Evolutionary conservation across 1,284 basidiomycete genomes (phyloP).

Genomic region (Naganishia cerealis): DNA sequence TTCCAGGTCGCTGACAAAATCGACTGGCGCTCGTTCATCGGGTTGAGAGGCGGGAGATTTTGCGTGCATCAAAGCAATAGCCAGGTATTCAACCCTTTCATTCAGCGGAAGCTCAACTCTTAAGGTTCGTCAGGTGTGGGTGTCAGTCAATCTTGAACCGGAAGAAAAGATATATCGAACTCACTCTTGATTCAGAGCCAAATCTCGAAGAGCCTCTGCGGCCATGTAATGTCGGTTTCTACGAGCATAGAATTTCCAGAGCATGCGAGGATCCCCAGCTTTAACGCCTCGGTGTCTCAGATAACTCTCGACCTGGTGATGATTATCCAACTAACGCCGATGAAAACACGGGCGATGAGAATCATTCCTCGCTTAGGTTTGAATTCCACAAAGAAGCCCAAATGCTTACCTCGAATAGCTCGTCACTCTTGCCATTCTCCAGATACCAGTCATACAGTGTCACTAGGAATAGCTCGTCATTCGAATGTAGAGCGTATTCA

Average conservation of each 20-base stretch:
- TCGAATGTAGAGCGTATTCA: conserved; percentile 69
- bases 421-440: conserved; percentile 72
- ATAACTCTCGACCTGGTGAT: conserved; percentile 78
- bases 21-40: conserved; percentile 76
- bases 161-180: conserved; percentile 42
- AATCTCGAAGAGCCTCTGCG: conserved; percentile 77
- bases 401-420: conserved; percentile 75
- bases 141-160: background rate
- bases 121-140: conserved; percentile 15
- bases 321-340: conserved; percentile 23
- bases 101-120: conserved; percentile 72
- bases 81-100: conserved; percentile 79
- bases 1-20: conserved; percentile 87
- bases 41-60: conserved; percentile 79
- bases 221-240: conserved; percentile 80
- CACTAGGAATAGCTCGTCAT: conserved; percentile 92
- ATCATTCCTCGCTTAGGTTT: background rate
- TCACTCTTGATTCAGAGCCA: conserved; percentile 68
- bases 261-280: conserved; percentile 57
- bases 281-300: conserved; percentile 64
- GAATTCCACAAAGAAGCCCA: too few species aligned
- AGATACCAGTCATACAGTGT: conserved; percentile 94
- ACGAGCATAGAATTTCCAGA: conserved; percentile 97
- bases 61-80: conserved; percentile 89
- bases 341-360: background rate